Evolutionary conservation across 2,329 filamentous ascomycete genomes (phyloP).

Genomic region (Penicillium sclerotiorum): DNA sequence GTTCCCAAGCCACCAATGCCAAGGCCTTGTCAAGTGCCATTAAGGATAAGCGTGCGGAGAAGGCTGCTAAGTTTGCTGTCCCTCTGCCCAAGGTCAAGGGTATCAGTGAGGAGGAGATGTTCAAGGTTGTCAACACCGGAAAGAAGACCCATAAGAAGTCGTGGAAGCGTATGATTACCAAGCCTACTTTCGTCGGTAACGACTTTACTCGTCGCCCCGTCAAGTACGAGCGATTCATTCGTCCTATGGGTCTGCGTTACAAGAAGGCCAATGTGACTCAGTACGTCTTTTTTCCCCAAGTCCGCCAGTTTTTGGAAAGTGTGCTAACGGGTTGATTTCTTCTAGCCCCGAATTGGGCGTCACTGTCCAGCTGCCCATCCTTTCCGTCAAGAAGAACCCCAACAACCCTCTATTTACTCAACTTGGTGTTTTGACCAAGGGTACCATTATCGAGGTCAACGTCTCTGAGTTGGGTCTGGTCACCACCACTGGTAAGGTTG

Average conservation of each 20-base stretch:
- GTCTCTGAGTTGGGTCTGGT: conserved; percentile 88
- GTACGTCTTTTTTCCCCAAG: conserved; percentile 25
- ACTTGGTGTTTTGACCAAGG: conserved; percentile 84
- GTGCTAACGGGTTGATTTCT: conserved; percentile 13
- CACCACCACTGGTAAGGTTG: conserved; percentile 88
- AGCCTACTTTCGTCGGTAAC: conserved; percentile 85
- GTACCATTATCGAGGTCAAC: conserved; percentile 87
- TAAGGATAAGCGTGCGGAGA: conserved; percentile 93
- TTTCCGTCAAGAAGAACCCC: conserved; percentile 80
- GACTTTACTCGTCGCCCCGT: conserved; percentile 89
- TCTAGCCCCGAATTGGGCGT: conserved; percentile 71
- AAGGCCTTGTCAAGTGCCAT: conserved; percentile 82
- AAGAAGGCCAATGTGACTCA: conserved; percentile 73
- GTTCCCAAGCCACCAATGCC: conserved; percentile 67
- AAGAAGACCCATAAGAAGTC: conserved; percentile 90
- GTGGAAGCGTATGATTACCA: conserved; percentile 68
- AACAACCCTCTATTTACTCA: conserved; percentile 91
- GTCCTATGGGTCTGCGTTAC: conserved; percentile 76
- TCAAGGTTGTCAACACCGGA: conserved; percentile 93
- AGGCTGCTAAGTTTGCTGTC: conserved; percentile 90
- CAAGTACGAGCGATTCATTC: conserved; percentile 72
- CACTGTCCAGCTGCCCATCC: conserved; percentile 83
- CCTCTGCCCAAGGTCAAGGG: conserved; percentile 92
- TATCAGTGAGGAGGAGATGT: conserved; percentile 96
- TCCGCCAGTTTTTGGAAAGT: not conserved